phyloP scores from a whole-genome alignment of 352 stramenopile genomes.

The Phytopythium helicoides region DNA sequence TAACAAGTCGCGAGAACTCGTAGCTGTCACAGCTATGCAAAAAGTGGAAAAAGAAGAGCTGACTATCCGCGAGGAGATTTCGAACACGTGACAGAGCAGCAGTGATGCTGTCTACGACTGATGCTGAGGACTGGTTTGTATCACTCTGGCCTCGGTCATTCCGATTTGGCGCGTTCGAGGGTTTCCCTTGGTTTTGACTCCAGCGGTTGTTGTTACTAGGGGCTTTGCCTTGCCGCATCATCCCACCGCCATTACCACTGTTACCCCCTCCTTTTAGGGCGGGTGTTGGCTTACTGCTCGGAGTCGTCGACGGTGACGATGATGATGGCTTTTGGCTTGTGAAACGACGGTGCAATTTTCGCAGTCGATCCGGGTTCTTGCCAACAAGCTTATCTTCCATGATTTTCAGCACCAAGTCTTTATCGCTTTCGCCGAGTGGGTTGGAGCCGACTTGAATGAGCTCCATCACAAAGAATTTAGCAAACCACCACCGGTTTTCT shows the following conservation, averaged over 20 bases:
- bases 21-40: constrained; percentile 61
- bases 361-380: constrained; percentile 64
- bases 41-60: constrained; percentile 79
- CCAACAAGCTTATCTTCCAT: constrained; percentile 63
- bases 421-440: constrained; percentile 66
- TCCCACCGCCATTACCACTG: neutral
- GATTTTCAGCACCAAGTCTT: constrained; percentile 69
- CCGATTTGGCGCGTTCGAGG: neutral
- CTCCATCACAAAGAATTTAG: constrained; percentile 70
- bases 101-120: constrained; percentile 12
- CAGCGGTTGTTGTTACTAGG: neutral
- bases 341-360: constrained; percentile 70
- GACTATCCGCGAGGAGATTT: constrained; percentile 54
- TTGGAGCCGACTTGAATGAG: constrained; percentile 66
- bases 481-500: constrained; percentile 76
- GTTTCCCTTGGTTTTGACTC: neutral
- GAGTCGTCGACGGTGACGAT: neutral
- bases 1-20: constrained; percentile 59
- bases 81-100: constrained; percentile 32
- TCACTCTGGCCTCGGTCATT: neutral
- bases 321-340: constrained; percentile 39
- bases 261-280: constrained; percentile 3
- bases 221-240: neutral
- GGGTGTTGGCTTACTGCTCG: constrained; percentile 5
- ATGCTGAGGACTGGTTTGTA: neutral